phyloP scores from a whole-genome alignment of 371 early-diverging fungal genomes.

The Phascolomyces articulosus region DNA sequence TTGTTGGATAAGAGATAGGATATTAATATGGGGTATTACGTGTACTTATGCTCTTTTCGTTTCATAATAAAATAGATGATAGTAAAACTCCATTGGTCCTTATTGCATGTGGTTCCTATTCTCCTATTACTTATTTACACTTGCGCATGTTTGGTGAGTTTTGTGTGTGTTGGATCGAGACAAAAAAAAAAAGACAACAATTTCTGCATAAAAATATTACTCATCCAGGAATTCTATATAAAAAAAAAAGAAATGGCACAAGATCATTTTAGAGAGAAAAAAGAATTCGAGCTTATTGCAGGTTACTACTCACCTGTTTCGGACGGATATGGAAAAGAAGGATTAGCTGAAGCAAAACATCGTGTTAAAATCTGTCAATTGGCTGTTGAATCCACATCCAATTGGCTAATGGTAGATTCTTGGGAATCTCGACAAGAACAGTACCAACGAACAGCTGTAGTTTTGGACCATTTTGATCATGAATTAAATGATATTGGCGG shows the following conservation, averaged over 20 bases:
- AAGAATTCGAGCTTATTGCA: conserved; percentile 84
- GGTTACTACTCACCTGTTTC: conserved; percentile 97
- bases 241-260: conserved; percentile 80
- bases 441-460: conserved; percentile 90
- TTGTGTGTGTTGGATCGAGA: no score
- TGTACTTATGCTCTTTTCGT: no score
- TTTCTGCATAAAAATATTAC: not conserved
- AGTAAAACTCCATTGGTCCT: conserved; percentile 88
- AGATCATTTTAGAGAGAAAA: conserved; percentile 77
- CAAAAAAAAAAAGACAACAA: no score
- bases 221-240: not conserved
- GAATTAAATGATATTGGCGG: conserved; percentile 76
- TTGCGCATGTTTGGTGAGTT: conserved; percentile 95
- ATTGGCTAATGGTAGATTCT: conserved; percentile 95
- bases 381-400: conserved; percentile 78
- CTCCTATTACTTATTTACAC: conserved; percentile 96
- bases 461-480: conserved; percentile 93
- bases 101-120: conserved; percentile 97
- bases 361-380: conserved; percentile 93
- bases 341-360: conserved; percentile 85
- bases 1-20: no score
- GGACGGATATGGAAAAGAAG: conserved; percentile 90
- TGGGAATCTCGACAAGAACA: conserved; percentile 89
- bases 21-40: no score
- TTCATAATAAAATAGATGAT: conserved; percentile 58